Percentiles rank a stretch among this genome's conserved stretches.
These are phyloP conservation scores for Gentiana dahurica DNA, from an alignment of 257 asterid genomes.

Conservation along the genomic window DNA sequence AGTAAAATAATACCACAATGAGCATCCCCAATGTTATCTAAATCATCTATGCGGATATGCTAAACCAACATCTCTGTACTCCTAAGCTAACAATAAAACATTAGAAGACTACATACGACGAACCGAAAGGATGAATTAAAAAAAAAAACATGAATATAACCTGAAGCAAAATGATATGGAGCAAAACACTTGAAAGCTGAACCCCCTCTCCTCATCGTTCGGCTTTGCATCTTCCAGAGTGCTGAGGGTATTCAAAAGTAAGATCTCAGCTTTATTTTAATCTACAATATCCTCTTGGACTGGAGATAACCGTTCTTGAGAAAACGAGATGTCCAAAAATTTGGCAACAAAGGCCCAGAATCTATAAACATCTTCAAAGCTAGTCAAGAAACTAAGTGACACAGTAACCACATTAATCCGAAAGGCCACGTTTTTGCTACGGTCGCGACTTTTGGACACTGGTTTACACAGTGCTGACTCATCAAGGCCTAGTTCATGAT, in stretches of 20 bases:
- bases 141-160: not conserved
- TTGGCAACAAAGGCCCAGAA: constrained; percentile 31
- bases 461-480: constrained; percentile 18
- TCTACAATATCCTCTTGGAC: constrained; percentile 13
- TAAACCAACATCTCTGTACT: constrained; percentile 6
- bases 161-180: constrained; percentile 8
- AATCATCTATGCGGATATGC: no score
- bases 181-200: constrained; percentile 1
- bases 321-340: constrained; percentile 21
- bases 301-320: constrained; percentile 13
- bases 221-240: constrained; percentile 1
- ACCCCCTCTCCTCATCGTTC: not conserved
- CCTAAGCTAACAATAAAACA: constrained; percentile 9
- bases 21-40: constrained; percentile 5
- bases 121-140: constrained; percentile 6
- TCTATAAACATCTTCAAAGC: constrained; percentile 28
- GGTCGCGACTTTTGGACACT: constrained; percentile 6
- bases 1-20: not conserved
- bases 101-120: constrained; percentile 5
- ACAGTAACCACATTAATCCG: constrained; percentile 25
- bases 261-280: not conserved
- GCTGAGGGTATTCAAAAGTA: not conserved
- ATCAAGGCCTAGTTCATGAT: not conserved
- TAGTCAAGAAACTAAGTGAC: constrained; percentile 27
- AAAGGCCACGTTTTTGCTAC: constrained; percentile 5